Conservation (phyloP, 495 filamentous ascomycete species). For the Physcia stellaris region DNA sequence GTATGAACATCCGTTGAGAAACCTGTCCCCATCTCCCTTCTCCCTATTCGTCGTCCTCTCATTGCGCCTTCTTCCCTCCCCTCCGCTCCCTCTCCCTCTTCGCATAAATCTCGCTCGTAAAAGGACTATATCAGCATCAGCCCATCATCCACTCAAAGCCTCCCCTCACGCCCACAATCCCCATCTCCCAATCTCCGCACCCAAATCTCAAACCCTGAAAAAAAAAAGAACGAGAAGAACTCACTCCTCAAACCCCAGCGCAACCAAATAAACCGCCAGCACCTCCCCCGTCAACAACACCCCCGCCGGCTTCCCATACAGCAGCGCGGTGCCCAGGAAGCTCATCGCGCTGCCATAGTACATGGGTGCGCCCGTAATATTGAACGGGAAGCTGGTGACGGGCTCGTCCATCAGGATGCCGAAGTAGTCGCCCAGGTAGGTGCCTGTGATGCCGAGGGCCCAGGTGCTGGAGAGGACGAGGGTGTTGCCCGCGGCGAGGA, state of each 20-base stretch:
- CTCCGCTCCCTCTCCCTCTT: slow-evolving; percentile 53
- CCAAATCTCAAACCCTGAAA: not conserved
- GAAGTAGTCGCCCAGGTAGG: slow-evolving; percentile 96
- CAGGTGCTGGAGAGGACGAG: slow-evolving; percentile 82
- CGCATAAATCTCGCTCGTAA: slow-evolving; percentile 85
- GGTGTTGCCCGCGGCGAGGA: slow-evolving; percentile 65
- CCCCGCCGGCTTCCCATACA: slow-evolving; percentile 82
- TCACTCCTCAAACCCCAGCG: slow-evolving; percentile 80
- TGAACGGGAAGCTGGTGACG: slow-evolving; percentile 93
- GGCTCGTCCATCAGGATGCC: slow-evolving; percentile 93
- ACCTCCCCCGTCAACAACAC: slow-evolving; percentile 64
- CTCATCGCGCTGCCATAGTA: slow-evolving; percentile 88
- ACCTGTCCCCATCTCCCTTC: no score
- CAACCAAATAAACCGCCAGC: slow-evolving; percentile 64
- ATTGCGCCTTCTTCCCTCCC: slow-evolving; percentile 29
- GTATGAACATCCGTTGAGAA: no score
- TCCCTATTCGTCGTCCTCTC: no score
- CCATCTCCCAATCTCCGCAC: not conserved
- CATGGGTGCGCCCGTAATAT: slow-evolving; percentile 84
- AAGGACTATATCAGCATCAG: slow-evolving; percentile 48
- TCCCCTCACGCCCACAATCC: slow-evolving; percentile 3
- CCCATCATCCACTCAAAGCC: slow-evolving; percentile 17
- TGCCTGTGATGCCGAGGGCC: slow-evolving; percentile 89
- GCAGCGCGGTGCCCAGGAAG: slow-evolving; percentile 80
- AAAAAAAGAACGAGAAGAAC: slow-evolving; percentile 19